These are phyloP conservation scores for Myxozyma neotropica DNA, from an alignment of 805 yeast species.

Conservation along the genomic window DNA sequence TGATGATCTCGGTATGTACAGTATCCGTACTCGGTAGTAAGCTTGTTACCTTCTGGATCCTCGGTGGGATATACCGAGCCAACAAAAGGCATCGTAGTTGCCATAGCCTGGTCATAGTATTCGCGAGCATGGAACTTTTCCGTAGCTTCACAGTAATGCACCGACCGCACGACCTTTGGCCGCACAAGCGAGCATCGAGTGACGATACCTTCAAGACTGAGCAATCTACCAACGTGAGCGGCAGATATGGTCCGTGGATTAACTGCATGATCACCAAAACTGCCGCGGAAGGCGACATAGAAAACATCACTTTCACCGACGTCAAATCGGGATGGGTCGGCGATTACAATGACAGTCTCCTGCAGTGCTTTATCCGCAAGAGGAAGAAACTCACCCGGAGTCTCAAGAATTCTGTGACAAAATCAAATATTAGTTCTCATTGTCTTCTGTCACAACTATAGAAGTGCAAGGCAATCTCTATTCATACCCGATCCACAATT, in stretches of 20 bases:
- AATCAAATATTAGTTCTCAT: not conserved
- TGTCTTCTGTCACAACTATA: not conserved
- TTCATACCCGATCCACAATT: conserved; percentile 68
- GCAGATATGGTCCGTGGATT: conserved; percentile 88
- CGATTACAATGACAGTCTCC: conserved; percentile 73
- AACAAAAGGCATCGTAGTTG: conserved; percentile 13
- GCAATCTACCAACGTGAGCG: conserved; percentile 71
- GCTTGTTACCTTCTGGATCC: conserved; percentile 86
- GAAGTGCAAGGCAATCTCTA: too few relatives aligned
- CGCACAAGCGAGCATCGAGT: conserved; percentile 90
- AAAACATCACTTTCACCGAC: conserved; percentile 64
- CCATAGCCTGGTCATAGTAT: conserved; percentile 86
- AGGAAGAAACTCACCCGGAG: conserved; percentile 84
- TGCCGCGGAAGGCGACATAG: conserved; percentile 81
- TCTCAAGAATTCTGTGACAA: conserved; percentile 50
- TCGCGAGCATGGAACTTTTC: conserved; percentile 87
- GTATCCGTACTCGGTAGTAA: conserved; percentile 89
- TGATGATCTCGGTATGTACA: conserved; percentile 94
- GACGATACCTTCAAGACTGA: conserved; percentile 92
- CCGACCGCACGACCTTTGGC: conserved; percentile 88
- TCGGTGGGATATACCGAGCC: conserved; percentile 85
- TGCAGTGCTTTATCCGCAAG: conserved; percentile 85
- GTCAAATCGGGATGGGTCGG: conserved; percentile 59
- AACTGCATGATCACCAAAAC: conserved; percentile 85
- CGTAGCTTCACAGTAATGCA: conserved; percentile 86